Conservation (phyloP, 352 stramenopile species). For the Pythium sukuiense region DNA sequence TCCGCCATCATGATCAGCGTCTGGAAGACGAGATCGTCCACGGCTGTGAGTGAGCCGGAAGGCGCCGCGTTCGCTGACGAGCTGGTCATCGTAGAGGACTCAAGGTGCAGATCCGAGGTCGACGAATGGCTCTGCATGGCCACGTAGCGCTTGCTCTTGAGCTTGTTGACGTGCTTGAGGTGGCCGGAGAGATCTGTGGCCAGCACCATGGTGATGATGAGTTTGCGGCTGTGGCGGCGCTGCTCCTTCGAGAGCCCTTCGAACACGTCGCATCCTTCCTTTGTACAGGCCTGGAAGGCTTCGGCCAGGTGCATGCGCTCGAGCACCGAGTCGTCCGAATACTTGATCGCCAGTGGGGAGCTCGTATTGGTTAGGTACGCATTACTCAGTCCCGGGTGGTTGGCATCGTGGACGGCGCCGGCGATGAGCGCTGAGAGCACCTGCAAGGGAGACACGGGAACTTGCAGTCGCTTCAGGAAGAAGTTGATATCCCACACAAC, state of each 20-base stretch:
- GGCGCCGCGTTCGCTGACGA: background rate
- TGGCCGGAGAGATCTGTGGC: slow-evolving; percentile 79
- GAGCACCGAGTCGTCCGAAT: slow-evolving; percentile 94
- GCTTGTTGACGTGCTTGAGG: slow-evolving; percentile 67
- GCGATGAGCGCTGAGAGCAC: slow-evolving; percentile 85
- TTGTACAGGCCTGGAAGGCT: slow-evolving; percentile 62
- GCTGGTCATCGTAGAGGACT: background rate
- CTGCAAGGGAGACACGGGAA: slow-evolving; percentile 42
- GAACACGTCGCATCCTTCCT: slow-evolving; percentile 73
- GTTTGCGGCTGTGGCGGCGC: slow-evolving; percentile 50
- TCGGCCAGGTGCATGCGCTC: slow-evolving; percentile 78
- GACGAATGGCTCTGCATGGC: slow-evolving; percentile 33
- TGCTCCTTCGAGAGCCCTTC: slow-evolving; percentile 54
- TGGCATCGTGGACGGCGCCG: slow-evolving; percentile 91
- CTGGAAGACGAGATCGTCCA: slow-evolving; percentile 58
- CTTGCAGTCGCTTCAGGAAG: slow-evolving; percentile 51
- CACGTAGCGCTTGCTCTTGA: slow-evolving; percentile 75
- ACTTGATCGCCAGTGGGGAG: slow-evolving; percentile 87
- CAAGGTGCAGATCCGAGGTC: slow-evolving; percentile 24
- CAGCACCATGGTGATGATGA: slow-evolving; percentile 85
- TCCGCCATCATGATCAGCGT: slow-evolving; percentile 81
- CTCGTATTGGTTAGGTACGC: slow-evolving; percentile 84
- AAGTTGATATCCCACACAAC: slow-evolving; percentile 78
- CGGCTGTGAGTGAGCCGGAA: background rate
- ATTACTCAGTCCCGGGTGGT: slow-evolving; percentile 92